phyloP scores from a whole-genome alignment of 345 rosid genomes.

The Iberis pinnata region DNA sequence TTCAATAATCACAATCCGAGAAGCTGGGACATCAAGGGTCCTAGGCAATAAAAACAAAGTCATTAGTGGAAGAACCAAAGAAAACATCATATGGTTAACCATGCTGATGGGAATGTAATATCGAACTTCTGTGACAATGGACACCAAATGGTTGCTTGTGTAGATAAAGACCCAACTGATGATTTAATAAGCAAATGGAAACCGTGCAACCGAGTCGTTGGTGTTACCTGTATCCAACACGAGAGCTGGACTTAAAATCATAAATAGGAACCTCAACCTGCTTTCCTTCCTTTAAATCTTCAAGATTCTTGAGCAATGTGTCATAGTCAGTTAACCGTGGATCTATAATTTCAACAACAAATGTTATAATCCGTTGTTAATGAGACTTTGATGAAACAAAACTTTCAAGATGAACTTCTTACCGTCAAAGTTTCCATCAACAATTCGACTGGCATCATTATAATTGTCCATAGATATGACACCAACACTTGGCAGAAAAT shows the following conservation, averaged over 20 bases:
- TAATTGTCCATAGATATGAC: constrained; percentile 93
- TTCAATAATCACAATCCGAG: constrained; percentile 86
- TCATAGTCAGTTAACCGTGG: constrained; percentile 96
- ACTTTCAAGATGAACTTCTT: constrained; percentile 6
- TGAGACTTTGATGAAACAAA: background rate
- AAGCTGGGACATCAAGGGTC: constrained; percentile 81
- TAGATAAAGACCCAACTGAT: background rate
- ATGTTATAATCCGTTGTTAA: constrained; percentile 5
- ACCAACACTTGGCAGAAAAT: constrained; percentile 80
- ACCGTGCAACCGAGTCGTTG: background rate
- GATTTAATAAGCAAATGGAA: background rate
- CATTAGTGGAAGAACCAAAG: background rate
- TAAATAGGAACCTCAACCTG: constrained; percentile 78
- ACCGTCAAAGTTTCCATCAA: constrained; percentile 97
- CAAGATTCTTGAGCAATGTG: constrained; percentile 70
- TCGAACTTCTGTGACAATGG: constrained; percentile 15
- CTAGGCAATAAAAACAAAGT: constrained; percentile 35
- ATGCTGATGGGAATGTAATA: too few species aligned
- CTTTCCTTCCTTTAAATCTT: constrained; percentile 75
- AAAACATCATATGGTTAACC: background rate
- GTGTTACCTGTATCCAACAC: constrained; percentile 87
- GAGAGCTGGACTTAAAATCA: constrained; percentile 91
- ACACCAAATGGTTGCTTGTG: background rate
- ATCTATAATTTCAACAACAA: constrained; percentile 43
- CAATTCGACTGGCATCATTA: constrained; percentile 80